Base-by-base conservation (phyloP, 805 yeast species). In the Millerozyma miso region DNA sequence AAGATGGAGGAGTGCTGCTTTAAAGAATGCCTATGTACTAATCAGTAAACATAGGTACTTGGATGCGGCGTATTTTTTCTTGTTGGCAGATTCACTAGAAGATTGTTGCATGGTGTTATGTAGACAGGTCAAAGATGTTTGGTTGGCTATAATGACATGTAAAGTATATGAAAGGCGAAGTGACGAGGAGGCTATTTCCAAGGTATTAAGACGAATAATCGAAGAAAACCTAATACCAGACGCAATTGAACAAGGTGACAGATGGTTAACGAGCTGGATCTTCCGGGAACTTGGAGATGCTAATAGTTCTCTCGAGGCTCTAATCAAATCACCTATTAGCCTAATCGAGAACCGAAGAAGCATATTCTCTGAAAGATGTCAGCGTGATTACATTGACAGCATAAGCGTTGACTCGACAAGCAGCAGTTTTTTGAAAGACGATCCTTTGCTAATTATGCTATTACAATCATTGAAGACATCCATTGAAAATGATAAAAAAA, bases 21-120 rank as follows among this genome's bases (percentile, higher is more conserved):
- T 81, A 53, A 93, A 93, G 55, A 91, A 91, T 64, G 98, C 98
- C 0, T 91, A 80, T 69, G 98, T 88, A 0, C 66, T 91, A 35
- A 61, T 93, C 49, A 87, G 97, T 47, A 88, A 88, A 55, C 99
- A 90, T 60, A 69, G 98, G 34, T 86, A 76, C 55, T 66, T 76
- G 58, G 95, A 89, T 61, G 95, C 97, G 0, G 97, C 97, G 0
- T 81, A 83, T 17, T 90, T 93, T 59, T 91, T 91, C 62, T 62
- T 91, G 31, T 69, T 91, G 10, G 96, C 86, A 0, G 89, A 75
- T 39, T 71, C 89, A 0, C 63, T 88, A 12, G 76, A 76, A 42
- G 98, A 93, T 64, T 81, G 89, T 45, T 85, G 85, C 20, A 81
- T 76, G 56, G 91, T 89, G 0, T 58, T 91, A 16, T 73, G 84